These are phyloP conservation scores for Solanum chilense DNA, from an alignment of 257 asterid species.

Conservation along the genomic window DNA sequence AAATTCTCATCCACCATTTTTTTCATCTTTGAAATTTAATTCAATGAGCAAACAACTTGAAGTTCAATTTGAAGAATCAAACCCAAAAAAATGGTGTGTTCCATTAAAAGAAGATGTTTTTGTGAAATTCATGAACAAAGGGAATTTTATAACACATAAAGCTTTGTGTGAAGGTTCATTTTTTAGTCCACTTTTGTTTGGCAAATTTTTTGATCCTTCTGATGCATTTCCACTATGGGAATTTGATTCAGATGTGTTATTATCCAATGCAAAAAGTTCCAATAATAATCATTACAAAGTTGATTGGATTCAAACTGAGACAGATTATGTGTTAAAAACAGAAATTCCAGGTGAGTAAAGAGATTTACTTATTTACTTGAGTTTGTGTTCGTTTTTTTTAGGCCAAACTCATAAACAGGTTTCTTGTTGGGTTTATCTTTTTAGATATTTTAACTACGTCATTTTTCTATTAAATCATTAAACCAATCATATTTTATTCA, in stretches of 20 bases:
- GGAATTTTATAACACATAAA: conserved; percentile 22
- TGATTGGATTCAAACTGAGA: conserved; percentile 62
- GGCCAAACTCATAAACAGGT: too few relatives aligned
- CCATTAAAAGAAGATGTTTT: conserved; percentile 57
- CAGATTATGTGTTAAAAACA: conserved; percentile 38
- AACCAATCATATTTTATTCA: too few relatives aligned
- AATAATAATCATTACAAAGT: conserved; percentile 15
- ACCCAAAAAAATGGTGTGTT: conserved; percentile 56
- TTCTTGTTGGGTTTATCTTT: fast-evolving
- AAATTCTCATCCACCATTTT: neutral
- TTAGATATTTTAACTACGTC: fast-evolving
- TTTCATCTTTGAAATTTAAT: neutral
- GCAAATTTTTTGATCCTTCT: conserved; percentile 87
- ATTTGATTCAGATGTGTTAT: conserved; percentile 42
- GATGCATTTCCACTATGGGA: conserved; percentile 94
- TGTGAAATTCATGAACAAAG: conserved; percentile 25
- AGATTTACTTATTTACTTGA: neutral
- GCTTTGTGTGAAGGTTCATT: conserved; percentile 41
- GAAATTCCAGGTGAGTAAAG: conserved; percentile 49
- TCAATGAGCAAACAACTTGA: conserved; percentile 39
- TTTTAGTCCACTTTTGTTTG: conserved; percentile 65
- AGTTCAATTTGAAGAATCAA: conserved; percentile 37
- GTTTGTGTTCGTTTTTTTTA: neutral
- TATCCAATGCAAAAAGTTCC: conserved; percentile 17
- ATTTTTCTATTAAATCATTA: too few relatives aligned